Evolutionary conservation across 345 rosid species (phyloP).

Genomic region (Laguncularia racemosa): DNA sequence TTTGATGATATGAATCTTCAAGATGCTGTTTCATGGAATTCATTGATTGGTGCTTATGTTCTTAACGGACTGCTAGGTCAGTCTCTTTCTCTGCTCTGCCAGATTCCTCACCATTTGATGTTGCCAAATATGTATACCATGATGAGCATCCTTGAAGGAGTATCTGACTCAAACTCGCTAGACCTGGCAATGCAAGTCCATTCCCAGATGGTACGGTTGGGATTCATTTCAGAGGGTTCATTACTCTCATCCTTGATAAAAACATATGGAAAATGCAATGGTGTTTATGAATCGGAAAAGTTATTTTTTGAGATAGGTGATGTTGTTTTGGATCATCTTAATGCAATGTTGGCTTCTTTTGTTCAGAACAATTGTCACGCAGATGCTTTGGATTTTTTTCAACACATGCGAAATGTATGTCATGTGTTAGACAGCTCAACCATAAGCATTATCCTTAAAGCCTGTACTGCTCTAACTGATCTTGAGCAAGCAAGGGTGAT

Average conservation of each 20-base stretch:
- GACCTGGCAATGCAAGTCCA: slow-evolving; percentile 24
- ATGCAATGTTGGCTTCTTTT: slow-evolving; percentile 18
- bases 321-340: slow-evolving; percentile 18
- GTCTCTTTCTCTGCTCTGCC: slow-evolving; percentile 21
- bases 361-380: slow-evolving; percentile 16
- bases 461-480: slow-evolving; percentile 30
- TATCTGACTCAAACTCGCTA: slow-evolving; percentile 18
- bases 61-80: slow-evolving; percentile 21
- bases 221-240: slow-evolving; percentile 22
- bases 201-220: slow-evolving; percentile 22
- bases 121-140: slow-evolving; percentile 23
- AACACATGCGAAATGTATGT: slow-evolving; percentile 7
- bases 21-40: slow-evolving; percentile 41
- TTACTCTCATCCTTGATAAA: slow-evolving; percentile 26
- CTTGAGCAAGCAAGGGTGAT: slow-evolving; percentile 27
- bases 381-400: slow-evolving; percentile 27
- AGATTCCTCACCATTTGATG: slow-evolving; percentile 11
- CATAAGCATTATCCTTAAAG: slow-evolving; percentile 29
- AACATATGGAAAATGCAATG: slow-evolving; percentile 27
- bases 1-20: slow-evolving; percentile 20
- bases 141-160: slow-evolving; percentile 23
- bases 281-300: slow-evolving; percentile 17
- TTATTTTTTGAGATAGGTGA: slow-evolving; percentile 17
- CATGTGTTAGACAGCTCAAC: slow-evolving; percentile 20
- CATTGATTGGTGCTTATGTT: slow-evolving; percentile 29